Conservation (phyloP, 352 stramenopile species). For the Globisporangium cederbergense region DNA sequence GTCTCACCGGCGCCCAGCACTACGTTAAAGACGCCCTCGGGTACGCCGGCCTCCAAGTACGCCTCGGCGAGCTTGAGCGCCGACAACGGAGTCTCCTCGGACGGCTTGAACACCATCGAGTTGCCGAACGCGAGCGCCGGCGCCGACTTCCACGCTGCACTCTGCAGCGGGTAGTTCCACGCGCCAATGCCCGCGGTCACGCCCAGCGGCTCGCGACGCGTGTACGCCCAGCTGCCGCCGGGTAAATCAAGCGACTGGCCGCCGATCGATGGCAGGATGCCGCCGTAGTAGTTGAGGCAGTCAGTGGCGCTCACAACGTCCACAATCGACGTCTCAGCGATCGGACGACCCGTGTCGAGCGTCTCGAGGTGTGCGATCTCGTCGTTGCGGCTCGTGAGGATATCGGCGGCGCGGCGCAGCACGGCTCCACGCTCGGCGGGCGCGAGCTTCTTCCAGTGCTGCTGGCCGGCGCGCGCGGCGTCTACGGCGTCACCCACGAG, state of each 20-base stretch:
- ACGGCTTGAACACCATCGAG: slow-evolving; percentile 91
- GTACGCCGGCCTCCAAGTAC: slow-evolving; percentile 68
- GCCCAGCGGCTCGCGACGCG: slow-evolving; percentile 62
- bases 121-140: slow-evolving; percentile 86
- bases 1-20: slow-evolving; percentile 63
- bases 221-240: slow-evolving; percentile 74
- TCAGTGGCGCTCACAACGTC: slow-evolving; percentile 71
- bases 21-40: slow-evolving; percentile 77
- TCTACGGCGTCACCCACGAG: slow-evolving; percentile 57
- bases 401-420: slow-evolving; percentile 55
- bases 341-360: slow-evolving; percentile 71
- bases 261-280: slow-evolving; percentile 57
- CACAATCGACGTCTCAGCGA: slow-evolving; percentile 67
- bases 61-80: slow-evolving; percentile 63
- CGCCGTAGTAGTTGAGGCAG: slow-evolving; percentile 79
- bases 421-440: slow-evolving; percentile 61
- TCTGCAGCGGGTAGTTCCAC: slow-evolving; percentile 85
- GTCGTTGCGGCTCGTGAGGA: slow-evolving; percentile 56
- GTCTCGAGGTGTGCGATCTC: slow-evolving; percentile 73
- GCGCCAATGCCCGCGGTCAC: slow-evolving; percentile 74
- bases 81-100: slow-evolving; percentile 81
- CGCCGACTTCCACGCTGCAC: slow-evolving; percentile 76
- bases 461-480: slow-evolving; percentile 38
- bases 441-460: slow-evolving; percentile 58
- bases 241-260: slow-evolving; percentile 68